A percentile compares a stretch with the other conserved stretches of the same genome.
Conservation (phyloP, 805 yeast species). For the Torulaspora franciscae region DNA sequence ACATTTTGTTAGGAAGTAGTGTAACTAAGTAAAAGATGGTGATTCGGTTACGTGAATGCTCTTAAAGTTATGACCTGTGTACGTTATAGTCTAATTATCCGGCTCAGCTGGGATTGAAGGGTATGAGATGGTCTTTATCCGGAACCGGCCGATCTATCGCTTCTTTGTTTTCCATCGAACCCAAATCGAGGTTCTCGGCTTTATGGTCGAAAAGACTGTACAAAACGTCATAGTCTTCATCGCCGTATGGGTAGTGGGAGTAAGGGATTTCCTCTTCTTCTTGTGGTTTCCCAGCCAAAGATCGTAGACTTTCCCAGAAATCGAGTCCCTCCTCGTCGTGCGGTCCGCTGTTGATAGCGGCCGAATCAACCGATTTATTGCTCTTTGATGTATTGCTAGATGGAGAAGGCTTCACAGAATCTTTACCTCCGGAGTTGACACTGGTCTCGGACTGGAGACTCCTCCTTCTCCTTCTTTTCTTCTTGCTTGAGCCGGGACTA, state of each 20-base stretch:
- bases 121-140: conserved; percentile 11
- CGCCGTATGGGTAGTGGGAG: conserved; percentile 7
- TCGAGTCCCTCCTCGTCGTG: conserved; percentile 56
- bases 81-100: conserved; percentile 1
- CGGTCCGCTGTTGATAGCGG: conserved; percentile 9
- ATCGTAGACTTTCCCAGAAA: conserved; percentile 67
- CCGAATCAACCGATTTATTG: conserved; percentile 5
- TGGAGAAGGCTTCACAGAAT: conserved; percentile 11
- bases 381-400: conserved; percentile 3
- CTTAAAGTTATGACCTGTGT: background rate
- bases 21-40: conserved; percentile 22
- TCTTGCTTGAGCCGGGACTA: conserved; percentile 5
- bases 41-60: background rate
- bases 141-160: background rate
- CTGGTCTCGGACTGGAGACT: conserved; percentile 10
- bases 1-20: conserved; percentile 56
- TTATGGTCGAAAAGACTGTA: conserved; percentile 16
- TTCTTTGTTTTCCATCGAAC: background rate
- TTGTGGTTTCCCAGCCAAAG: conserved; percentile 41
- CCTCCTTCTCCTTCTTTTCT: conserved; percentile 14
- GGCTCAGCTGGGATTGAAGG: conserved; percentile 17
- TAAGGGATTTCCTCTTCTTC: conserved; percentile 8
- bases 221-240: conserved; percentile 16
- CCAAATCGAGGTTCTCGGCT: conserved; percentile 4
- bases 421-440: conserved; percentile 3